phyloP scores from a whole-genome alignment of 1,284 basidiomycete species.

The Boletellus deceptivus region DNA sequence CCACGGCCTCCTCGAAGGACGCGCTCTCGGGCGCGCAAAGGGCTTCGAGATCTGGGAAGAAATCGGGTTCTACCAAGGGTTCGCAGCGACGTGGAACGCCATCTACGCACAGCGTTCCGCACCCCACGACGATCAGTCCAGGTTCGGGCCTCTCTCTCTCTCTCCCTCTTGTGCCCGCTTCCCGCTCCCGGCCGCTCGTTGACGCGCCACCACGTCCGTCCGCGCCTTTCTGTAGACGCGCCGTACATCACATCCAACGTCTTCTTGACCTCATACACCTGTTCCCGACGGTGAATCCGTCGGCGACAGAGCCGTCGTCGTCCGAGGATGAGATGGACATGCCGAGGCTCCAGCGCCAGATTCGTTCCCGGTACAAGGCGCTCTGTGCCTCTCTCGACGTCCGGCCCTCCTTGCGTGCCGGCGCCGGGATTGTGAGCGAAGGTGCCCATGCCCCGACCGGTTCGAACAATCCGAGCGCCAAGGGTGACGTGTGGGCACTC shows the following conservation, averaged over 20 bases:
- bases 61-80: conserved; percentile 89
- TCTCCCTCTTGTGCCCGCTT: too few relatives aligned
- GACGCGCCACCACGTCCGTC: too few relatives aligned
- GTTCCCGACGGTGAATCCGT: conserved; percentile 79
- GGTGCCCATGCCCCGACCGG: background rate
- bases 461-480: background rate
- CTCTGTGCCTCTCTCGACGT: conserved; percentile 84
- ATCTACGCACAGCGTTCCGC: conserved; percentile 40
- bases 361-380: conserved; percentile 84
- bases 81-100: conserved; percentile 69
- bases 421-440: conserved; percentile 14
- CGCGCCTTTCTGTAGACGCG: conserved; percentile 44
- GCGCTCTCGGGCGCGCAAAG: conserved; percentile 87
- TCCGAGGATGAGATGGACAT: conserved; percentile 61
- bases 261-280: conserved; percentile 70
- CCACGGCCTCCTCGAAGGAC: conserved; percentile 89
- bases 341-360: conserved; percentile 73
- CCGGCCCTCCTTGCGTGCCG: conserved; percentile 55
- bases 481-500: conserved; percentile 36
- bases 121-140: conserved; percentile 46
- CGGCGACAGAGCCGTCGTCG: conserved; percentile 37
- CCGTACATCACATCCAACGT: conserved; percentile 60
- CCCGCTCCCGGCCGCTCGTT: too few relatives aligned
- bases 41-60: conserved; percentile 98
- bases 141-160: background rate